These are phyloP conservation scores for Ogataea pilisensis DNA, from an alignment of 805 yeast genomes.

Conservation along the genomic window DNA sequence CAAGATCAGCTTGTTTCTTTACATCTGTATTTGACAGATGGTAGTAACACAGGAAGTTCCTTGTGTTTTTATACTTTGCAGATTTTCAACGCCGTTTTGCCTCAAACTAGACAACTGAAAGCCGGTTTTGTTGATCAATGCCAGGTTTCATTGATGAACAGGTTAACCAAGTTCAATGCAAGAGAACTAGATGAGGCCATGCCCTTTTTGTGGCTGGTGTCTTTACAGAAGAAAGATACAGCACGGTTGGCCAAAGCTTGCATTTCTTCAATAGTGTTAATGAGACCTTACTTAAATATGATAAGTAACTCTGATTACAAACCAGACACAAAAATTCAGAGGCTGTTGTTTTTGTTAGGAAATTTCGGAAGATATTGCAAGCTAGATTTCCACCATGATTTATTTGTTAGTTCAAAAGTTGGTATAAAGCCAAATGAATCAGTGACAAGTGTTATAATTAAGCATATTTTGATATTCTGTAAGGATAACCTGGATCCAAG, in stretches of 20 bases:
- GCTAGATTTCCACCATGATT: slow-evolving; percentile 42
- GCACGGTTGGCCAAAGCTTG: slow-evolving; percentile 57
- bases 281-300: slow-evolving; percentile 42
- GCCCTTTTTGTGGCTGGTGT: slow-evolving; percentile 60
- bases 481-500: slow-evolving; percentile 21
- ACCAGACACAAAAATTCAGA: slow-evolving; percentile 45
- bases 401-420: slow-evolving; percentile 37
- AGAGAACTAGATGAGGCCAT: slow-evolving; percentile 69
- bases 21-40: slow-evolving; percentile 60
- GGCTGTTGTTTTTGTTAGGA: slow-evolving; percentile 62
- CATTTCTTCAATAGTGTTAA: slow-evolving; percentile 50
- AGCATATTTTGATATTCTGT: slow-evolving; percentile 54
- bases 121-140: slow-evolving; percentile 46
- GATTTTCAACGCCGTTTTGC: slow-evolving; percentile 49
- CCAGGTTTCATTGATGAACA: slow-evolving; percentile 47
- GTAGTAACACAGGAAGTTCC: slow-evolving; percentile 34
- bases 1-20: slow-evolving; percentile 65
- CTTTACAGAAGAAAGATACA: slow-evolving; percentile 43
- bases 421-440: slow-evolving; percentile 50
- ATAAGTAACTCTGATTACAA: slow-evolving; percentile 12
- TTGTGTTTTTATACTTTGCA: slow-evolving; percentile 48
- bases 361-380: slow-evolving; percentile 67
- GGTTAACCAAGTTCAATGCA: slow-evolving; percentile 56
- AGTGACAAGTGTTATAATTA: slow-evolving; percentile 53
- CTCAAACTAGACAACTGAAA: slow-evolving; percentile 41